These are phyloP conservation scores for Gracilaria caudata DNA, from an alignment of 23 red algal genomes.

Conservation along the genomic window DNA sequence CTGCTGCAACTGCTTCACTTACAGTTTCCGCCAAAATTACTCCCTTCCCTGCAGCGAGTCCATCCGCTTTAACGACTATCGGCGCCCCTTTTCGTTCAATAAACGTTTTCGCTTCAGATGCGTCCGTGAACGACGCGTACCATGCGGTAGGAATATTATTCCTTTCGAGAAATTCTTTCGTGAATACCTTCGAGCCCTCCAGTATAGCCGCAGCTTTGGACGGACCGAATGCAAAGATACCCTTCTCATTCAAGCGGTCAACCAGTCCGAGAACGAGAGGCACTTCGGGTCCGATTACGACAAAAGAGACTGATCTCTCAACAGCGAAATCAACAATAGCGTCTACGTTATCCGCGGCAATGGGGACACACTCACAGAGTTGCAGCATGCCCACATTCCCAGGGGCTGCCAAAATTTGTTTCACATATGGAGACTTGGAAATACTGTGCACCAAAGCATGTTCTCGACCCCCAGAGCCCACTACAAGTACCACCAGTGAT, in stretches of 20 bases:
- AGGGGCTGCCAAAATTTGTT: slow-evolving; percentile 68
- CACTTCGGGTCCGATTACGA: slow-evolving; percentile 89
- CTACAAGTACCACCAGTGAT: slow-evolving; percentile 76
- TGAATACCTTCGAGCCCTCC: slow-evolving; percentile 91
- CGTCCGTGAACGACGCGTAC: slow-evolving; percentile 68
- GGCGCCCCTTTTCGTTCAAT: slow-evolving; percentile 61
- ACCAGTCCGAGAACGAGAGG: slow-evolving; percentile 86
- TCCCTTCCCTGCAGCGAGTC: slow-evolving; percentile 96
- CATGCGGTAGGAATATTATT: slow-evolving; percentile 89
- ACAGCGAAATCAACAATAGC: slow-evolving; percentile 58
- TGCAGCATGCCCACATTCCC: slow-evolving; percentile 87
- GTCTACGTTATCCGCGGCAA: slow-evolving; percentile 55
- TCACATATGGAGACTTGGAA: slow-evolving; percentile 68
- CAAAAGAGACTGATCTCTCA: slow-evolving; percentile 69
- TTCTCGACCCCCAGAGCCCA: slow-evolving; percentile 91
- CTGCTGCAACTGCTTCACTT: slow-evolving; percentile 63
- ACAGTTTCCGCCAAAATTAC: slow-evolving; percentile 80
- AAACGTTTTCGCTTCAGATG: slow-evolving; percentile 59
- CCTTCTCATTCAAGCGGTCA: slow-evolving; percentile 60
- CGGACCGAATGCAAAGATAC: slow-evolving; percentile 89
- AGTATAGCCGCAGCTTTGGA: slow-evolving; percentile 75
- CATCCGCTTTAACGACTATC: slow-evolving; percentile 94
- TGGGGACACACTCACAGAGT: slow-evolving; percentile 41
- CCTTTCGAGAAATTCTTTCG: slow-evolving; percentile 83
- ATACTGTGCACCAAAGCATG: slow-evolving; percentile 86